These are phyloP conservation scores for Penicillium macrosclerotiorum DNA, from an alignment of 495 filamentous ascomycete genomes.

Conservation along the genomic window DNA sequence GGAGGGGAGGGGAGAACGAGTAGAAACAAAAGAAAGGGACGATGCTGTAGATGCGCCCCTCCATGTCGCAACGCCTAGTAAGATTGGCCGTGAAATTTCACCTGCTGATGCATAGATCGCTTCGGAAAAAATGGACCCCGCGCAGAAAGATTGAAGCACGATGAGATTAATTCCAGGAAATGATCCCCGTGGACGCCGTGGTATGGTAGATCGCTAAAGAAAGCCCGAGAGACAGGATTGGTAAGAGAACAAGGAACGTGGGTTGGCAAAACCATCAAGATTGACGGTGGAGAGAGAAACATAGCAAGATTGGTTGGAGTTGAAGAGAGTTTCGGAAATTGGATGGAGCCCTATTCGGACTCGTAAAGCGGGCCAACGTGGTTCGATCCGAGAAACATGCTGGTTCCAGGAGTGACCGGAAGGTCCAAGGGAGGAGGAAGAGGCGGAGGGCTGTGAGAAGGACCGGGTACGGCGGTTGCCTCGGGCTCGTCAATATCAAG, in stretches of 20 bases:
- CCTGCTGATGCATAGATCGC: slow-evolving; percentile 18
- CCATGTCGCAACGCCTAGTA: slow-evolving; percentile 11
- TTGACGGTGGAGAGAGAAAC: neutral
- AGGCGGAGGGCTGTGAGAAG: neutral
- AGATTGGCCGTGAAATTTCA: too few relatives aligned
- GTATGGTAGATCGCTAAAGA: slow-evolving; percentile 28
- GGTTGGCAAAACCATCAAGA: too few relatives aligned
- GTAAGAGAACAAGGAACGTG: too few relatives aligned
- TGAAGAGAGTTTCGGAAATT: neutral
- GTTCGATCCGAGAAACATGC: slow-evolving; percentile 6
- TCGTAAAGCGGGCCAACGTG: slow-evolving; percentile 8
- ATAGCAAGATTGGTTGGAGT: neutral
- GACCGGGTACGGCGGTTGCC: neutral
- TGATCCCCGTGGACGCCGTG: slow-evolving; percentile 18
- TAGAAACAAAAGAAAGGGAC: neutral
- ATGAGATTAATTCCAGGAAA: neutral
- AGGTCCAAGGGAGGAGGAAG: neutral
- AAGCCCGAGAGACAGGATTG: slow-evolving; percentile 10
- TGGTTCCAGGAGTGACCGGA: neutral
- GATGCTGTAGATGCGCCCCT: slow-evolving; percentile 8
- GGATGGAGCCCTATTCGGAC: slow-evolving; percentile 12
- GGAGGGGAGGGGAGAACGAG: neutral
- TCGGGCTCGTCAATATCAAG: slow-evolving; percentile 5
- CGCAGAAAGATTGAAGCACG: slow-evolving; percentile 1
- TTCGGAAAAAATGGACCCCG: slow-evolving; percentile 4